Evolutionary conservation across 805 yeast genomes (phyloP).

Genomic region (Clavispora vitiphila): DNA sequence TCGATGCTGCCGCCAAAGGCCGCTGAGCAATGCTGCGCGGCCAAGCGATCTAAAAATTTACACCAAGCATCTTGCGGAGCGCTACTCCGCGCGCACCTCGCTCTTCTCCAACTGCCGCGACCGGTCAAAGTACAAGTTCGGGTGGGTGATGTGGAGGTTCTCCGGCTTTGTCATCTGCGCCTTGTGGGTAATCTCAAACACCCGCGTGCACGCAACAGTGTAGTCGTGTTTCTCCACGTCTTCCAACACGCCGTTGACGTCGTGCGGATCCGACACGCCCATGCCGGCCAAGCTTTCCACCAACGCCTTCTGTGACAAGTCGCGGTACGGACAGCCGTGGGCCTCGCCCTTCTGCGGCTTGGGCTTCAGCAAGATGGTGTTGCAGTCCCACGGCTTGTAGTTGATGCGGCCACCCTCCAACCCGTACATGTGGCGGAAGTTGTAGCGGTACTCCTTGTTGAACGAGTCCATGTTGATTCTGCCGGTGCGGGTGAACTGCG

Average conservation of each 20-base stretch:
- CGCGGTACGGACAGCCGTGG: conserved; percentile 94
- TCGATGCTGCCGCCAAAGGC: no score
- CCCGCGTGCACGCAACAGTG: conserved; percentile 85
- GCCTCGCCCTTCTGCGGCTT: conserved; percentile 62
- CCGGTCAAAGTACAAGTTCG: conserved; percentile 82
- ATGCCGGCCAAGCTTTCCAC: conserved; percentile 50
- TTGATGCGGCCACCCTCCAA: conserved; percentile 85
- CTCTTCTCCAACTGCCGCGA: conserved; percentile 50
- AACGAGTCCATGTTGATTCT: conserved; percentile 64
- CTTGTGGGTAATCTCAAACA: conserved; percentile 68
- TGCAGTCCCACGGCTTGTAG: conserved; percentile 83
- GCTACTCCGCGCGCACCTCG: conserved; percentile 6
- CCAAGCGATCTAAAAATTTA: no score
- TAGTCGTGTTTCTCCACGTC: conserved; percentile 65
- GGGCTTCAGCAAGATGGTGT: conserved; percentile 66
- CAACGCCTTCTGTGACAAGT: conserved; percentile 61
- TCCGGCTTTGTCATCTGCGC: conserved; percentile 38
- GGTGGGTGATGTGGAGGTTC: conserved; percentile 70
- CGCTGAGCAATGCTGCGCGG: no score
- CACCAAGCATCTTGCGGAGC: no score
- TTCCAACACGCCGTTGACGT: conserved; percentile 58
- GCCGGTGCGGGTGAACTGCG: conserved; percentile 55
- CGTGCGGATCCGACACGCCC: conserved; percentile 59
- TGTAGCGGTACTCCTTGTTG: conserved; percentile 84
- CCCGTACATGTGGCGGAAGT: conserved; percentile 86